Evolutionary conservation across 2,329 filamentous ascomycete genomes (phyloP), one percentile per base, ranked within the genome.

Genomic region (Stachybotrys echinatus): DNA sequence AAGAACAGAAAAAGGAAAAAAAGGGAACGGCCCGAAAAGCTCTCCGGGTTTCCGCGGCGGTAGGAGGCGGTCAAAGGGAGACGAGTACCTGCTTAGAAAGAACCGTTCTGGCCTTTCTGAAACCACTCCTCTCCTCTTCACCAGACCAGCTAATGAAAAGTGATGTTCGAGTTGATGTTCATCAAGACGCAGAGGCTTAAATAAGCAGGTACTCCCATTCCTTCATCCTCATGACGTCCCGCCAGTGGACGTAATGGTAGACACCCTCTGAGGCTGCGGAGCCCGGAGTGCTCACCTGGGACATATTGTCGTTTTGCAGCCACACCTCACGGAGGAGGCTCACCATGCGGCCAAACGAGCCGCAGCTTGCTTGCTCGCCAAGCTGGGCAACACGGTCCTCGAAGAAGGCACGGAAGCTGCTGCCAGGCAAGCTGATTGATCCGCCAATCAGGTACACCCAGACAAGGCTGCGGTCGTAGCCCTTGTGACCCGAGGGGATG

Each of bases 391-490:
- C 77, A 52, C 94, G 87, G 55, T 92, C 86, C 49, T 84, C 77
- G 55, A 97, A 88, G 65, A 94, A 84, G 37, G 70, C 68, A 56
- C 92, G 86, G 80, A 97, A 95, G 21, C 77, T 67, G 43, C 89
- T 92, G 51, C 75, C 77, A 2, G 86, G 79, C 2, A 84, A 78
- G 52, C 89, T 91, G 61, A 89, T 85, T 6, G 87, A 86, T 50
- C 92, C 94, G 42, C 88, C 87, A 50, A 97, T 84, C 43, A 97
- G 84, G 59, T 96, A 86, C 19, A 95, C 92, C 94, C 94, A 97
- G 54, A 91, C 86, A 21, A 97, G 81, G 51, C 87, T 91, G 61
- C 90, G 88, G 71, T 99, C 94, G 63, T 90, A 96, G 49, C 92
- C 92, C 37, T 81, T 76, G 5, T 83, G 79, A 1, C 92, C 92